Base-by-base conservation (phyloP, 805 yeast species). In the Saccharomycopsis sp. region DNA sequence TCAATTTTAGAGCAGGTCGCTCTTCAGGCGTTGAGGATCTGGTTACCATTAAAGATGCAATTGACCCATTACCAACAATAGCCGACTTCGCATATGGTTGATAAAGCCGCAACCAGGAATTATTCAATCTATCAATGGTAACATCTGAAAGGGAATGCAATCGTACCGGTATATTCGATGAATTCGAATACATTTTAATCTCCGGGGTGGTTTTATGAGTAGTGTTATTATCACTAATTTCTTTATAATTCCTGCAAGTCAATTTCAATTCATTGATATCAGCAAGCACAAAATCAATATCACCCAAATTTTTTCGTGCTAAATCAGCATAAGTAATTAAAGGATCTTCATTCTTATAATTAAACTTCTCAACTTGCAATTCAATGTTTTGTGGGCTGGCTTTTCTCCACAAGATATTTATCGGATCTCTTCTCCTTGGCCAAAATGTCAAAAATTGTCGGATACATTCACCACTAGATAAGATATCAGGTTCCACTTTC, bases 371-470 rank as follows among this genome's bases (percentile, higher is more conserved):
- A 27, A 11, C n/a, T 27, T 11, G n/a, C n/a, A n/a, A n/a, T n/a
- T n/a, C n/a, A n/a, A n/a, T n/a, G n/a, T n/a, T n/a, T n/a, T n/a
- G n/a, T n/a, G n/a, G n/a, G n/a, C 29, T 6, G 19, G 13, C 5
- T 24, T 7, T 21, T 17, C 16, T 7, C 11, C 8, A 7, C 29
- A 22, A 7, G 5, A n/a, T 19, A 5, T 6, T 24, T 23, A 19
- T 23, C 14, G 37, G 29, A 7, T 23, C 8, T 17, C 50, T 32
- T 6, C 23, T 13, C 11, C 20, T 20, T 13, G 50, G 50, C 38
- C 40, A 44, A 33, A 50, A 50, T 9, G 37, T 37, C 13, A 50
- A 31, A 35, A 41, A 47, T 28, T 50, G 53, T 27, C 45, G 33
- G 14, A 41, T 28, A 13, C 40, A 17, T 29, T 49, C 52, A 6